These are phyloP conservation scores for Rosa chinensis DNA, from an alignment of 306 rosid species.

Conservation along the genomic window DNA sequence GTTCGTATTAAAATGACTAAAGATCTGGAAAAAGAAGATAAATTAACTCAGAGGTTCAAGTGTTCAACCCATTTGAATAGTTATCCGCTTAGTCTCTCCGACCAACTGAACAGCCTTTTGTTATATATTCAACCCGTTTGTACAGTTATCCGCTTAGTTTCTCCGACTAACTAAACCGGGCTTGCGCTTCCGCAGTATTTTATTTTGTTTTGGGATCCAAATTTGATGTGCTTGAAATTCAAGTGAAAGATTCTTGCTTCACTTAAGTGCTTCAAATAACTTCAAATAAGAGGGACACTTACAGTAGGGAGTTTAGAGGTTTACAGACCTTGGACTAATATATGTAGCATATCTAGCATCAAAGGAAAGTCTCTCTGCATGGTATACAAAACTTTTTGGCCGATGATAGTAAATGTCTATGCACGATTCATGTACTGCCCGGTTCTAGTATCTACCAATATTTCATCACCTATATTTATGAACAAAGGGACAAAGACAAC, in stretches of 20 bases:
- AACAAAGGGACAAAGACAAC: slow-evolving; percentile 83
- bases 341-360: slow-evolving; percentile 10
- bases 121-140: no score
- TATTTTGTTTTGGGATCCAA: no score
- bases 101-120: no score
- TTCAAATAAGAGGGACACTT: neutral
- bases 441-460: slow-evolving; percentile 83
- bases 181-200: no score
- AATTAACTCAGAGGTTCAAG: no score
- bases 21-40: no score
- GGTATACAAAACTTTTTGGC: slow-evolving; percentile 6
- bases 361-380: slow-evolving; percentile 11
- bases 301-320: neutral
- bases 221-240: no score
- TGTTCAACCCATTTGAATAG: no score
- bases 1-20: no score
- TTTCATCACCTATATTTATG: slow-evolving; percentile 70
- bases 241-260: neutral
- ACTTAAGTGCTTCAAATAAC: neutral
- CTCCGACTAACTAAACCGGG: no score
- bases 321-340: slow-evolving; percentile 25
- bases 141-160: no score
- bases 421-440: slow-evolving; percentile 93
- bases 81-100: no score
- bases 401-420: slow-evolving; percentile 33